Base-by-base conservation (phyloP, 2,329 filamentous ascomycete genomes). In the Chaetomium globosum region DNA sequence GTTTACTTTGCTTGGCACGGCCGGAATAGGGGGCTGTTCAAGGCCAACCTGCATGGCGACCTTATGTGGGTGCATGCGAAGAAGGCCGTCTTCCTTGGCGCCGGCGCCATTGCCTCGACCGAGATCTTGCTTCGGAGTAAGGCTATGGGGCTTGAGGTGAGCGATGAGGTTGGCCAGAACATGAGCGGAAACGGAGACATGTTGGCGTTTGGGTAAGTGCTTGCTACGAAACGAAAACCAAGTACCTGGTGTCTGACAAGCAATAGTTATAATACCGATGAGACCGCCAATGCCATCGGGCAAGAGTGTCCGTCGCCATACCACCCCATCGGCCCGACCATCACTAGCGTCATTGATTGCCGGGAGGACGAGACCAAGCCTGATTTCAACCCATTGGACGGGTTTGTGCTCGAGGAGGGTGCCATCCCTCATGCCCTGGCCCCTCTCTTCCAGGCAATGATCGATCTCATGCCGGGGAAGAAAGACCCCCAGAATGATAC, bases 121-220 rank as follows among this genome's bases (percentile, higher is more conserved):
- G 87, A 90, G 73, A 89, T 89, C 55, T 75, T 89, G 36, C 80
- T 89, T 6, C 77, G 86, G 54, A 88, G 85, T 70, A 86, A 81
- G 72, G 78, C 83, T 59, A 79, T 85, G 72, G 87, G 87, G 0
- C 74, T 90, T 12, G 70, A 76, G 0, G 81, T 87, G 77, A 89
- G 86, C 69, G 77, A 83, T 19, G 78, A 79, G 54, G 78, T 89
- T 9, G 87, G 87, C 5, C 79, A 80, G 64, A 82, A 82, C 63
- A 88, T 88, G 81, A 86, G 85, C 70, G 87, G 87, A 2, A 90
- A 90, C 70, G 87, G 87, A 2, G 87, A 89, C 68, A 86, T 89
- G 70, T 73, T 89, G 19, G 83, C 82, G 2, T 89, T 89, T 73
- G 87, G 84, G 79, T 83, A 74, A 73, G 78, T 71, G 39, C 43